These are phyloP conservation scores for Rhynchospora tenuis DNA, from an alignment of 176 grass and related monocot species.

Conservation along the genomic window DNA sequence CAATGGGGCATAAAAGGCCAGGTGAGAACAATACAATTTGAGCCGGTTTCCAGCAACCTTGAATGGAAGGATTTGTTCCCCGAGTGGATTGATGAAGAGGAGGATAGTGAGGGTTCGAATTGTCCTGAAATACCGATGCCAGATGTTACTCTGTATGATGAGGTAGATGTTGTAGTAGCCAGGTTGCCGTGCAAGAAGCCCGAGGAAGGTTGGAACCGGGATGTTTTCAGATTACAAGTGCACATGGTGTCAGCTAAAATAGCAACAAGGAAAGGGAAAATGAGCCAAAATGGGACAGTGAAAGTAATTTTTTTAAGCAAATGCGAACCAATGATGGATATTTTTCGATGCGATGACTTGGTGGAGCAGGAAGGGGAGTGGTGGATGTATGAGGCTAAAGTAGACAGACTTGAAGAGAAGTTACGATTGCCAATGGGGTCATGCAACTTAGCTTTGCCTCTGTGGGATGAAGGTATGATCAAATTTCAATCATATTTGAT, in stretches of 20 bases:
- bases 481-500: background rate
- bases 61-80: constrained; percentile 87
- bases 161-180: constrained; percentile 70
- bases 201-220: constrained; percentile 49
- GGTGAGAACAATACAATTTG: constrained; percentile 44
- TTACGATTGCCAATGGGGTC: constrained; percentile 75
- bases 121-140: constrained; percentile 93
- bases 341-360: constrained; percentile 77
- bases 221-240: constrained; percentile 80
- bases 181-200: constrained; percentile 53
- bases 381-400: constrained; percentile 71
- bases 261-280: constrained; percentile 34
- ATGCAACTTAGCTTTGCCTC: constrained; percentile 70
- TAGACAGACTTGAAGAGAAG: constrained; percentile 56
- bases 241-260: constrained; percentile 60
- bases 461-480: constrained; percentile 65
- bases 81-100: constrained; percentile 99
- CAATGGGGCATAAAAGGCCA: constrained; percentile 52
- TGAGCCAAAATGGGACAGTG: constrained; percentile 30
- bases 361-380: constrained; percentile 56
- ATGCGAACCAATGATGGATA: constrained; percentile 95
- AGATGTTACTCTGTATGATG: constrained; percentile 37
- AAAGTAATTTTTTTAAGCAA: constrained; percentile 61
- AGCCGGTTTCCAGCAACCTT: constrained; percentile 47
- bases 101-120: constrained; percentile 51